Evolutionary conservation across 768 basidiomycete genomes (phyloP), one percentile per base, ranked within the genome.

Genomic region (Filobasidium floriforme): DNA sequence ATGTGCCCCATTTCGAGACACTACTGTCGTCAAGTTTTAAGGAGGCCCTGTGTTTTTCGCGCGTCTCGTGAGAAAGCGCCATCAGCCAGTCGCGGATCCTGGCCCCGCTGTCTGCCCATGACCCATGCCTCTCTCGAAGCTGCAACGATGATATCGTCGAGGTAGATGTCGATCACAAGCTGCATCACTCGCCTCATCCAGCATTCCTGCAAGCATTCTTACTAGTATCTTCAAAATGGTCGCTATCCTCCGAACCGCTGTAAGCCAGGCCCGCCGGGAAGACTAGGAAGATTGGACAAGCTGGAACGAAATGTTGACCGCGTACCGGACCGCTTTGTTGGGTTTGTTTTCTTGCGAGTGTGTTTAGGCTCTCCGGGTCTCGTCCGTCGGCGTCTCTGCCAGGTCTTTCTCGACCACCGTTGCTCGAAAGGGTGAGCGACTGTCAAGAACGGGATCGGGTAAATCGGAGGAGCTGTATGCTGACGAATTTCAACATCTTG

Each of bases 401-500:
- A 57, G 54, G 54, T 57, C 54, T 57, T 57, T 57, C 54, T 57
- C 54, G 54, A 57, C 54, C 29, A 57, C 54, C 6, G 54, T 57
- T 32, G 54, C 54, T 7, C 54, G 54, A 57, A 57, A 57, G 54
- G 54, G 54, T 57, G 26, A 22, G 54, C 26, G 26, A 51, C 12
- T 18, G 24, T 9, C 9, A 37, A 9, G 32, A 37, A 9, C 32
- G 3, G 4, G 32, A 37, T 3, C 9, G 32, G 32, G 4, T 37
- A 9, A 9, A 9, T 37, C 9, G 32, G 32, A 9, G 4, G 32
- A 37, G 32, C 32, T 37, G 32, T 37, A 9, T 37, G 32, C 32
- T 37, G 32, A 37, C 32, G 32, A 37, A 37, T 37, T 37, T 37
- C 32, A 51, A 51, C 46, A 24, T 51, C 4, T 51, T 51, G 46